phyloP scores from a whole-genome alignment of 2,329 filamentous ascomycete genomes.

The Aphanocladium album region DNA sequence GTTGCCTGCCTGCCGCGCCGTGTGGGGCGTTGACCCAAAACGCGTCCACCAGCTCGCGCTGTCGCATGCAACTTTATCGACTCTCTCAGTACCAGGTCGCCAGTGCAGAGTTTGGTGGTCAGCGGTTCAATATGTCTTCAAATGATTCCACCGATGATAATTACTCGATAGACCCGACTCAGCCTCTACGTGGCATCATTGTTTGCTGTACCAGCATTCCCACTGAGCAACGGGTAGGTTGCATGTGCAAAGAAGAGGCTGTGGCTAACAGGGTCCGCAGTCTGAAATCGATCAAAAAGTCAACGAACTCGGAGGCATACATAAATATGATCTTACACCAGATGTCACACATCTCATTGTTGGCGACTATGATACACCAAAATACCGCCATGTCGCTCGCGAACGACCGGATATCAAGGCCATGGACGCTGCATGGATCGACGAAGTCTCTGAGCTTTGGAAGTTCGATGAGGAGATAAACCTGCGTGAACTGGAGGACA shows the following conservation, averaged over 20 bases:
- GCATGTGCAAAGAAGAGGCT: constrained; percentile 3
- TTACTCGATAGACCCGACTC: constrained; percentile 48
- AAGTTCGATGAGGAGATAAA: constrained; percentile 75
- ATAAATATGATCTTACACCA: constrained; percentile 89
- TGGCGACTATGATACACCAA: constrained; percentile 81
- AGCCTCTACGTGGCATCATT: constrained; percentile 65
- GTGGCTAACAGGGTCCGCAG: constrained; percentile 26
- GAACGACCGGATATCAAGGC: constrained; percentile 81
- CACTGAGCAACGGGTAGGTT: constrained; percentile 67
- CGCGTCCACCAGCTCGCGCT: not conserved
- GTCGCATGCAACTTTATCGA: constrained; percentile 1
- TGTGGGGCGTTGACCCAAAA: not conserved
- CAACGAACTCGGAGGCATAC: constrained; percentile 75
- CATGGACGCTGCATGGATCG: constrained; percentile 78
- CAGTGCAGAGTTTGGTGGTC: not conserved
- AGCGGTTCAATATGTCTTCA: constrained; percentile 24
- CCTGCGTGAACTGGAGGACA: constrained; percentile 60
- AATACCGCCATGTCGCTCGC: constrained; percentile 92
- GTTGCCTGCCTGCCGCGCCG: not conserved
- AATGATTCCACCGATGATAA: constrained; percentile 19
- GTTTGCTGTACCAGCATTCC: constrained; percentile 85
- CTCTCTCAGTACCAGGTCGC: not conserved
- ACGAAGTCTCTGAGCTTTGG: constrained; percentile 75
- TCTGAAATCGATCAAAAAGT: constrained; percentile 59
- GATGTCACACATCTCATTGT: constrained; percentile 94